Percentiles rank a stretch among this genome's conserved stretches.
Conservation (phyloP, 2,329 filamentous ascomycete genomes). For the Domatiomyces catenatus region DNA sequence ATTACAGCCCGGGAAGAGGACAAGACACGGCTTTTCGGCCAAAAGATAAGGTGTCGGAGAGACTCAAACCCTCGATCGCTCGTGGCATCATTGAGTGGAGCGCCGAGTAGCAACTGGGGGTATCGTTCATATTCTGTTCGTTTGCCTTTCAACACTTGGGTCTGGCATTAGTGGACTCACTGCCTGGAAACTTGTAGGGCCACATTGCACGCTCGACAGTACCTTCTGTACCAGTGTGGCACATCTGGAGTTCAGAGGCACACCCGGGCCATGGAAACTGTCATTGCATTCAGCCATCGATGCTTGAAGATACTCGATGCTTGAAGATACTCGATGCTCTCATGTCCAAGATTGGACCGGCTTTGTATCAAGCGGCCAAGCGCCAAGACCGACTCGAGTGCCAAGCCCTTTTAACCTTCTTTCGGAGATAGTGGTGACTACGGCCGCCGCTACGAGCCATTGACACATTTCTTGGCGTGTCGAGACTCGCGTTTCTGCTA, state of each 20-base stretch:
- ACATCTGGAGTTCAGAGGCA: too few species aligned
- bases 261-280: too few species aligned
- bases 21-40: slow-evolving; percentile 23
- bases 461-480: neutral
- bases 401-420: too few species aligned
- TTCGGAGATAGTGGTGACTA: slow-evolving; percentile 18
- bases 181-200: too few species aligned
- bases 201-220: too few species aligned
- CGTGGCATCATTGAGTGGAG: slow-evolving; percentile 37
- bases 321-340: too few species aligned
- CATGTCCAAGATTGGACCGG: too few species aligned
- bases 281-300: too few species aligned
- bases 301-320: too few species aligned
- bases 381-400: too few species aligned
- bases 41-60: slow-evolving; percentile 46
- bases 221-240: too few species aligned
- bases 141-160: slow-evolving; percentile 36
- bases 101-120: slow-evolving; percentile 45
- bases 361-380: too few species aligned
- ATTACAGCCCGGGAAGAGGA: slow-evolving; percentile 2
- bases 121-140: slow-evolving; percentile 40
- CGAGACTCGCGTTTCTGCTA: neutral
- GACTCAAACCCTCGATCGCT: slow-evolving; percentile 50
- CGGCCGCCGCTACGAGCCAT: neutral
- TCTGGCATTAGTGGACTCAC: slow-evolving; percentile 14